Percentiles rank a stretch among this genome's conserved stretches.
Conservation (phyloP, 1,284 basidiomycete genomes). For the Trichosporon coremiiforme region DNA sequence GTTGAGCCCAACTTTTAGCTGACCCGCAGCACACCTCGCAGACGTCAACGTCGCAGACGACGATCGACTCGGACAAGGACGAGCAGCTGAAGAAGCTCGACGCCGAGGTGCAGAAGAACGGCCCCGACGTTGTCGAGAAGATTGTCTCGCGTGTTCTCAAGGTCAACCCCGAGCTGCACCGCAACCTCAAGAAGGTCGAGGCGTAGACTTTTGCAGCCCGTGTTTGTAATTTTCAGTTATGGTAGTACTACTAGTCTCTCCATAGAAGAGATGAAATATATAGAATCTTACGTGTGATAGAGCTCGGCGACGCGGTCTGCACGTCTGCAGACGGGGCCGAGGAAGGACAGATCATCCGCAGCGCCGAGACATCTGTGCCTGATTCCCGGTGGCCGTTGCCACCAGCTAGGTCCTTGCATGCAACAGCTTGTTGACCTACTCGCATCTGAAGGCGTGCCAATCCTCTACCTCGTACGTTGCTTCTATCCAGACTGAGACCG, state of each 20-base stretch:
- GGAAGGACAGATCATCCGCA: too few species aligned
- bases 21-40: constrained; percentile 74
- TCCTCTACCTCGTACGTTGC: too few species aligned
- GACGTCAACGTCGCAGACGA: constrained; percentile 75
- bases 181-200: constrained; percentile 72
- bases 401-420: not conserved
- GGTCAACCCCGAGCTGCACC: constrained; percentile 79
- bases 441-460: too few species aligned
- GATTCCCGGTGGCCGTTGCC: too few species aligned
- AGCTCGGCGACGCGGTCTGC: too few species aligned
- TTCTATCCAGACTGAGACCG: too few species aligned
- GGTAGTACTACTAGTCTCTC: constrained; percentile 9
- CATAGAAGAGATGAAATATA: constrained; percentile 14
- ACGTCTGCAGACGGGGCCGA: too few species aligned
- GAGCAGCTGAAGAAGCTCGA: constrained; percentile 72
- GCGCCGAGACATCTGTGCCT: too few species aligned
- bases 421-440: too few species aligned
- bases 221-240: not conserved
- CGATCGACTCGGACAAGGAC: constrained; percentile 83
- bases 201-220: constrained; percentile 35
- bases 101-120: constrained; percentile 70
- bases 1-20: not conserved
- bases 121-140: constrained; percentile 78
- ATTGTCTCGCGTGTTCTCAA: constrained; percentile 89
- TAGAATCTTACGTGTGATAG: not conserved